Base-by-base conservation (phyloP, 73 alveolate genomes). In the Paramecium octaurelia region DNA sequence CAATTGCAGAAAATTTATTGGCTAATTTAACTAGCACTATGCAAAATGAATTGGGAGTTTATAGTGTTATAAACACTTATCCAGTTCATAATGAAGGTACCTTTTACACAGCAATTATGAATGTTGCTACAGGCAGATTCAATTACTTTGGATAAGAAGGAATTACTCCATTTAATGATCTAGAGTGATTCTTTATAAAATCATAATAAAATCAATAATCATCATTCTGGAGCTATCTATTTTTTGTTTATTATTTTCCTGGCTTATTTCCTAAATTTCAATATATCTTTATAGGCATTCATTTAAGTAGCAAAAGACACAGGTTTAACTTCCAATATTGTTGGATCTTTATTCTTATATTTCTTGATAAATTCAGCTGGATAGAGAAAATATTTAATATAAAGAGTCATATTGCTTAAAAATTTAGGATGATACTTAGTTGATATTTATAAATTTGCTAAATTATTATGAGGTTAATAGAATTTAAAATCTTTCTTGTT, bases 71-170 rank as follows among this genome's bases (percentile, higher is more conserved):
- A 4, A 70, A 70, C 12, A 31, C 86, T 10, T 70, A 70, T 31
- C 86, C 86, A 35, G 5, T 73, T 34, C 87, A 73, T 73, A 73
- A 73, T 73, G 87, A 73, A 73, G 57, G 57, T 36, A 73, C 87
- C 34, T 73, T 73, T 73, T 73, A 73, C 14, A 73, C 60, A 64
- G 84, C 84, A 59, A 70, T 59, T 23, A 59, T 59, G 77, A 59
- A 59, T 59, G 77, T 59, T 59, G 77, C 77, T 24, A 64, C 84
- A 64, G 84, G 84, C 27, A 64, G 46, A 64, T 64, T 64, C 50
- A 64, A 59, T 59, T 59, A 24, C 77, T 59, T 59, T 59, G 77
- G 77, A 59, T 59, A 59, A 59, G 77, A 59, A 59, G 77, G 77
- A 59, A 59, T 64, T 27, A 64, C 48, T 64, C 84, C 84, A 64